Base-by-base conservation (phyloP, 2,329 filamentous ascomycete species). In the Colletotrichum graminicola region DNA sequence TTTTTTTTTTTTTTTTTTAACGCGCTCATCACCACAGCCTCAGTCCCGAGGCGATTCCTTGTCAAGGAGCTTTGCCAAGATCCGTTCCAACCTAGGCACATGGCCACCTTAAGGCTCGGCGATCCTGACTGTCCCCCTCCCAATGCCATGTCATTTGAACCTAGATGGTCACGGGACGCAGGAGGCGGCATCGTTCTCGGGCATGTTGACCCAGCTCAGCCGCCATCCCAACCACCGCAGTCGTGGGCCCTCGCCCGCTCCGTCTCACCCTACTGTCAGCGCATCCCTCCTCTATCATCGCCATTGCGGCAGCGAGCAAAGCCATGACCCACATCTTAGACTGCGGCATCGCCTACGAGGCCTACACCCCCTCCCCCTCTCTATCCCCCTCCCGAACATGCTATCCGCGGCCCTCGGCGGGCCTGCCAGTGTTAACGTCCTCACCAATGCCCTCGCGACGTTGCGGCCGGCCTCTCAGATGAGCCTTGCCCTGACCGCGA, bases 191-290 rank as follows among this genome's bases (percentile, higher is more conserved):
- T 79, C 78, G 36, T 74, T 77, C 43, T 81, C 34, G 80, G 79
- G 54, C 75, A 81, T 34, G 77, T 77, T 77, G 29, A 75, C 75
- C 23, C 74, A 80, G 54, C 77, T 83, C 23, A 71, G 75, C 61
- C 75, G 64, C 75, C 73, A 77, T 62, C 51, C 51, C 10, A 73
- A 76, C 59, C 80, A 81, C 75, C 75, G 82, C 77, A 12, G 77
- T 84, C 55, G 75, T 84, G 51, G 51, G 82, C 80, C 29, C 74
- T 84, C 32, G 82, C 83, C 43, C 80, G 83, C 65, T 76, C 78
- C 54, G 34, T 45, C 32, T 39, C 59, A 10, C 21, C 16, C 63
- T 21, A 14, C 61, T 39, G n/a, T 45, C 43, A 45, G n/a, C 54
- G 21, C 41, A 62, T 62, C 62, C 73, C 29, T 41, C 71, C 8